These are phyloP conservation scores for Rhododendron simsii DNA, from an alignment of 148 eudicot species.

Conservation along the genomic window DNA sequence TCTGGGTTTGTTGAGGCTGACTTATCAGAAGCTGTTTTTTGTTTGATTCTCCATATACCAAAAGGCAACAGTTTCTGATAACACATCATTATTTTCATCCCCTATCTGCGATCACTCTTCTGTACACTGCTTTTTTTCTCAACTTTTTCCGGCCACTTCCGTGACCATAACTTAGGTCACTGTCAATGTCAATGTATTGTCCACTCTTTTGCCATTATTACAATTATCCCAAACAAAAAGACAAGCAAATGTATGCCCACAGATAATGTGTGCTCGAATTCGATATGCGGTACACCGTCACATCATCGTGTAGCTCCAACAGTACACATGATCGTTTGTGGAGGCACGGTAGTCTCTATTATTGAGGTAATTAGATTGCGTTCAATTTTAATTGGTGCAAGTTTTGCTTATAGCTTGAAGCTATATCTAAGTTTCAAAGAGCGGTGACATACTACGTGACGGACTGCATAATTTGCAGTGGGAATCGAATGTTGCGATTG, in stretches of 20 bases:
- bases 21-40: background rate
- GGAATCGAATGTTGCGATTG: background rate
- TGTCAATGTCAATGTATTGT: background rate
- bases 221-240: background rate
- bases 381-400: too few species aligned
- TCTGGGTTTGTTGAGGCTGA: too few species aligned
- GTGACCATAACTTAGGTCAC: background rate
- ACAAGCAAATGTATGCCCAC: background rate
- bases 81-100: too few species aligned
- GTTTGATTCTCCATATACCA: conserved; percentile 10
- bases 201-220: background rate
- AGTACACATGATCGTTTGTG: background rate
- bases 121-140: background rate
- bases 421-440: too few species aligned
- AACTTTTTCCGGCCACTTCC: background rate
- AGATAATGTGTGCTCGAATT: background rate
- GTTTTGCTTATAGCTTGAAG: background rate
- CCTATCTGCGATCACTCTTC: too few species aligned
- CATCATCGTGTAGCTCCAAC: background rate
- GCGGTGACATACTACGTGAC: background rate
- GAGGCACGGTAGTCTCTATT: background rate
- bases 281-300: background rate
- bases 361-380: background rate
- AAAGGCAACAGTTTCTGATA: conserved; percentile 11
- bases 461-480: too few species aligned